Base-by-base conservation (phyloP, 2,329 filamentous ascomycete species). In the Fusarium miscanthi region DNA sequence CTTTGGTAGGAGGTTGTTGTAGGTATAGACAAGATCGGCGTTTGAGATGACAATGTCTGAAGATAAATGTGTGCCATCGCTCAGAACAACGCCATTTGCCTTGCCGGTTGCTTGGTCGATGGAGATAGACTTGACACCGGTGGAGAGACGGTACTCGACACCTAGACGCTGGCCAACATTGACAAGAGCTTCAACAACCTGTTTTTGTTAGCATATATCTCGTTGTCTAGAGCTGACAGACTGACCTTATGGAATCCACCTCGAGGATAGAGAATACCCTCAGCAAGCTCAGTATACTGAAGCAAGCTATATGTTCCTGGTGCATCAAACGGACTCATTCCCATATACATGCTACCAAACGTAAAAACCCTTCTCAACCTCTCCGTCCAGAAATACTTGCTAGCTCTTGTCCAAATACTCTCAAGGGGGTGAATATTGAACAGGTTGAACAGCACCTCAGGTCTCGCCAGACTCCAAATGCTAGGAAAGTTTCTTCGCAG, bases 281-380 rank as follows among this genome's bases (percentile, higher is more conserved):
- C 91, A 0, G 90, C 90, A 37, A 93, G 81, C 81, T 94, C 92
- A 0, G 92, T 77, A 78, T 94, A 94, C 80, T 94, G 92, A 57
- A 94, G 82, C 66, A 94, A 80, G 53, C 87, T 91, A 81, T 94
- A 94, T 4, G 92, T 94, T 7, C 90, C 91, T 0, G 92, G 92
- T 0, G 92, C 92, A 77, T 93, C 91, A 77, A 92, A 94, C 0
- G 92, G 92, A 60, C 87, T 90, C 92, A 94, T 94, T 0, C 92
- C 92, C 90, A 94, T 92, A 77, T 94, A 94, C 92, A 94, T 94
- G 74, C 90, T 93, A 27, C 89, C 91, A 80, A 94, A 94, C 0
- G 92, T 94, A 72, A 94, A 94, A 0, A 92, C 91, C 31, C 91
- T 83, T 67, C 92, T 84, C 75, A 94, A 77, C 63, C 91, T 84